Evolutionary conservation across 768 basidiomycete genomes (phyloP).

Genomic region (Cystobasidium tubakii): DNA sequence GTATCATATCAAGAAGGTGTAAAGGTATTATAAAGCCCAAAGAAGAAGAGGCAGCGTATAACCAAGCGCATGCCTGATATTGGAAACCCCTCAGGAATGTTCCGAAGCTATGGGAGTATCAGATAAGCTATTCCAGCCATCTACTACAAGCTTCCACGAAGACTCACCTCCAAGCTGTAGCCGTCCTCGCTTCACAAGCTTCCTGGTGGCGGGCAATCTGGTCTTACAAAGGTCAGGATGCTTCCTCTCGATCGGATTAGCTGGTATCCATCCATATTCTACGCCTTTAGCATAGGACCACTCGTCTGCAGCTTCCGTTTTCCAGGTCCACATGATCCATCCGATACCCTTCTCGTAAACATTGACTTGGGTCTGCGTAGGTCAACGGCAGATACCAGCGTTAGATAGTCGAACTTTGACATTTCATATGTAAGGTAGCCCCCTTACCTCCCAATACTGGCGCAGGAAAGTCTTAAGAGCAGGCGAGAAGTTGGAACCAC

Average conservation of each 20-base stretch:
- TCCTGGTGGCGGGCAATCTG: neutral
- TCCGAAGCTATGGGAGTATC: neutral
- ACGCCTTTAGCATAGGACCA: constrained; percentile 85
- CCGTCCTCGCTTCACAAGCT: neutral
- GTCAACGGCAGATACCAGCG: neutral
- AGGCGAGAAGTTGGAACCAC: constrained; percentile 64
- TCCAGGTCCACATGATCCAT: constrained; percentile 47
- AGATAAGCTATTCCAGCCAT: too few species aligned
- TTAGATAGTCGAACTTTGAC: constrained; percentile 46
- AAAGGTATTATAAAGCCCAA: too few species aligned
- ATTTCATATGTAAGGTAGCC: too few species aligned
- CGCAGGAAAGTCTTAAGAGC: constrained; percentile 75
- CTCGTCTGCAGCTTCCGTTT: constrained; percentile 65
- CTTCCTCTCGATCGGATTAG: constrained; percentile 54
- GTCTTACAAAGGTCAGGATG: constrained; percentile 62
- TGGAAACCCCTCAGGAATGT: neutral
- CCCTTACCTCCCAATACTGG: constrained; percentile 68
- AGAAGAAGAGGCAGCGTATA: too few species aligned
- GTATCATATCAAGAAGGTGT: too few species aligned
- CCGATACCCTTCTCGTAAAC: constrained; percentile 48
- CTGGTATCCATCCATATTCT: constrained; percentile 75
- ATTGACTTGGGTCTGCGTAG: constrained; percentile 65
- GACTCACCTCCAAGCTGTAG: neutral
- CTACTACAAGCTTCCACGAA: too few species aligned
- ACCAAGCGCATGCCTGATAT: too few species aligned